phyloP scores from a whole-genome alignment of 2,329 filamentous ascomycete genomes.

The Cladophialophora psammophila region DNA sequence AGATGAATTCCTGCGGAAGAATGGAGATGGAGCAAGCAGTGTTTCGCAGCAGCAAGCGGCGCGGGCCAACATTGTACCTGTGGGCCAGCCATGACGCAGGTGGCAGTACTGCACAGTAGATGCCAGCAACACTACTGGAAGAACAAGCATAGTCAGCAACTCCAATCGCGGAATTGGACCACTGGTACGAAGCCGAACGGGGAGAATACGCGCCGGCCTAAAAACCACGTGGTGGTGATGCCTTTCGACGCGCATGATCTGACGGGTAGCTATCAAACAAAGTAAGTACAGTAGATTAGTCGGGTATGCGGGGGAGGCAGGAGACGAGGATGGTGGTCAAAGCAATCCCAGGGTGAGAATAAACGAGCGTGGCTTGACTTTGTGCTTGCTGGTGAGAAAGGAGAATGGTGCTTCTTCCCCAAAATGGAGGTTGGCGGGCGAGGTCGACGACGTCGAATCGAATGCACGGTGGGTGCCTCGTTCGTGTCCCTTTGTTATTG shows the following conservation, averaged over 20 bases:
- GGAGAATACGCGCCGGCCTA: background rate
- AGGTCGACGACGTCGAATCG: background rate
- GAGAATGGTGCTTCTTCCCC: background rate
- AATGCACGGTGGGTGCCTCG: background rate
- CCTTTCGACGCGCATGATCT: background rate
- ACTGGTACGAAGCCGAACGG: background rate
- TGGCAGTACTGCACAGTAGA: background rate
- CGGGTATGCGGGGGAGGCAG: slow-evolving; percentile 4
- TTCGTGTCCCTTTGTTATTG: background rate
- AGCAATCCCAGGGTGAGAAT: background rate
- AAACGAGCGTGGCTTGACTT: background rate
- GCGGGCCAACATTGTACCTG: slow-evolving; percentile 13
- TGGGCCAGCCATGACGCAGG: slow-evolving; percentile 9
- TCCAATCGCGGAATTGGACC: background rate
- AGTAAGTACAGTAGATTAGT: background rate
- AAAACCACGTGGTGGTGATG: slow-evolving; percentile 1
- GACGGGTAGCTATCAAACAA: slow-evolving; percentile 3
- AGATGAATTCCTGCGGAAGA: background rate
- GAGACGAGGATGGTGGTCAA: background rate
- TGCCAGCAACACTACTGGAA: slow-evolving; percentile 12
- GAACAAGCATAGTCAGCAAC: slow-evolving; percentile 4
- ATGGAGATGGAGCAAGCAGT: background rate
- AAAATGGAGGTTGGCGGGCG: background rate
- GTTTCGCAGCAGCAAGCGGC: background rate
- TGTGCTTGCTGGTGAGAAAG: background rate